Percentiles rank a stretch among this genome's conserved stretches.
phyloP scores from a whole-genome alignment of 2,329 filamentous ascomycete genomes.

The Aspergillus pseudoglaucus region DNA sequence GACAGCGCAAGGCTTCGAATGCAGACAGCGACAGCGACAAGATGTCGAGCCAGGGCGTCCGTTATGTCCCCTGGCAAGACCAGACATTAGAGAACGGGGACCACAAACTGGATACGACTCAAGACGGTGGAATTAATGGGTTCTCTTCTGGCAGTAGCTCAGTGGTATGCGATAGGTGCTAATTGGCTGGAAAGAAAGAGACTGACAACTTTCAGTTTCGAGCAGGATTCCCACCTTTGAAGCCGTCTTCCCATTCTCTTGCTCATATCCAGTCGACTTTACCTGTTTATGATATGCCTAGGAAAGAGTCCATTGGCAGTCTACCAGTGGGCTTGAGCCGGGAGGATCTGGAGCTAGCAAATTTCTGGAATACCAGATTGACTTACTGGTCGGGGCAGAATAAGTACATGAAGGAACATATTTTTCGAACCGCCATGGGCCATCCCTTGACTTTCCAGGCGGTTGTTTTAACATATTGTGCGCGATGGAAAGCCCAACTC shows the following conservation, averaged over 20 bases:
- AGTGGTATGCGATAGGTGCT: constrained; percentile 13
- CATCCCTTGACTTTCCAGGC: constrained; percentile 32
- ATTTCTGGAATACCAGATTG: constrained; percentile 31
- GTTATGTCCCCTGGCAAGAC: constrained; percentile 21
- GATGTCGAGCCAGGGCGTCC: constrained; percentile 6
- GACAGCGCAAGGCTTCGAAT: constrained; percentile 24
- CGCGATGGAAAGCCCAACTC: constrained; percentile 30
- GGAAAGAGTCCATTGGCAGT: constrained; percentile 27
- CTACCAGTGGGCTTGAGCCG: constrained; percentile 19
- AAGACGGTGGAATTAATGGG: not conserved
- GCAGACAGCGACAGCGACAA: constrained; percentile 10
- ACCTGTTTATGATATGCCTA: constrained; percentile 22
- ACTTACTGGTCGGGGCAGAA: constrained; percentile 39
- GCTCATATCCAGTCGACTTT: constrained; percentile 10
- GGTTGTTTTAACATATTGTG: constrained; percentile 31
- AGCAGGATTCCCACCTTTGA: constrained; percentile 2
- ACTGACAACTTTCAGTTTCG: not conserved
- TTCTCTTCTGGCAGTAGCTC: constrained; percentile 5
- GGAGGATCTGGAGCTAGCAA: constrained; percentile 27
- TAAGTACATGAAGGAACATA: constrained; percentile 27
- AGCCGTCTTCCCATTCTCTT: constrained; percentile 5
- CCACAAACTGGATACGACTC: not conserved
- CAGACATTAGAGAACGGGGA: constrained; percentile 4
- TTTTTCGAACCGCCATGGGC: constrained; percentile 29
- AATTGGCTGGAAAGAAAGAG: not conserved